Evolutionary conservation across 768 basidiomycete species (phyloP), one percentile per base, ranked within the genome.

Genomic region (Pleurotus eryngii): DNA sequence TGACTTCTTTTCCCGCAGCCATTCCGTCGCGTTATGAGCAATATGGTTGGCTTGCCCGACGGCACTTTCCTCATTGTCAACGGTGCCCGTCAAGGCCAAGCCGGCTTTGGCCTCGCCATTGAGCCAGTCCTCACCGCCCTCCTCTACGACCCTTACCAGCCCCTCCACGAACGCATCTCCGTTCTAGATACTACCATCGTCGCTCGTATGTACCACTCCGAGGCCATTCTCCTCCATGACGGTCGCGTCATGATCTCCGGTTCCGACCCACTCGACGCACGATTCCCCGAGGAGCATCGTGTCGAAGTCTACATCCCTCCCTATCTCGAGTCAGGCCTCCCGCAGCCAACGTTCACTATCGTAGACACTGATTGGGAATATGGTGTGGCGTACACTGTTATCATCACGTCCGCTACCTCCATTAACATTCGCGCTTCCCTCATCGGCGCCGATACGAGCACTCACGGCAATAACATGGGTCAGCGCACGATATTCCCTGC

Each of bases 31-130:
- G 90, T 92, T 15, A 86, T 92, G 85, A 72, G 86, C 1, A 87
- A 85, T 72, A 81, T 84, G 63, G 81, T 80, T 49, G 76, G 83
- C 0, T 78, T 91, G 35, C 89, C 90, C 0, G 83, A 84, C 61
- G 89, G 88, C n/a, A 89, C 88, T 0, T 81, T 83, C 72, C 71
- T 92, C 72, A 90, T 92, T 61, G 56, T 87, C 68, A 91, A 92
- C 45, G 90, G 90, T 5, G 90, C 85, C 0, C 78, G 76, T 6
- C 80, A 84, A 60, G 89, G 90, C 42, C 73, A 82, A 24, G 87
- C 87, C 3, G 89, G 89, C 12, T 91, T 91, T 51, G 89, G 88
- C 56, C 78, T 90, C 38, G 88, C 79, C 1, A 76, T 59, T 6
- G 74, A 86, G 55, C 87, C 88, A 39, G 87, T 90, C 64, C 67